Conservation (phyloP, 1,139 yeast genomes). For the Saccharomycopsis phalli region DNA sequence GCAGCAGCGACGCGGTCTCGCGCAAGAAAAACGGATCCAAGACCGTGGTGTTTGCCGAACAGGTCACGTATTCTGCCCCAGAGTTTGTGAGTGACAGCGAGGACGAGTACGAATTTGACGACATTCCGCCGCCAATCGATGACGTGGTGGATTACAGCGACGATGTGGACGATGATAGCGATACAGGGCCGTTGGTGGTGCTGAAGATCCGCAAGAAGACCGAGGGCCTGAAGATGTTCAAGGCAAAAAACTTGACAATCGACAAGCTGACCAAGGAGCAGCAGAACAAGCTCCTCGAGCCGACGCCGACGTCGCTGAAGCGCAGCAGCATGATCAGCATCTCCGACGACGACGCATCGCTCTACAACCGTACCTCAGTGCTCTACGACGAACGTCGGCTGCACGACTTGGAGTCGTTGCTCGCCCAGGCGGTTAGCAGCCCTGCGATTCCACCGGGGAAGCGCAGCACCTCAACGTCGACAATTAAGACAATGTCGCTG, state of each 20-base stretch:
- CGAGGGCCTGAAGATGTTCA: slow-evolving; percentile 1
- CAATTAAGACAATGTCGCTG: slow-evolving; percentile 11
- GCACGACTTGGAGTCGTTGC: slow-evolving; percentile 12
- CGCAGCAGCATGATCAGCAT: slow-evolving; percentile 10
- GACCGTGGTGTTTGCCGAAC: slow-evolving; percentile 31
- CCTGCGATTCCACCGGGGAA: slow-evolving; percentile 7
- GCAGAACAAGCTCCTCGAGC: not conserved
- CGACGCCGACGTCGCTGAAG: slow-evolving; percentile 1
- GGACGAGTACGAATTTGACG: slow-evolving; percentile 20
- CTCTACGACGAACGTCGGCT: slow-evolving; percentile 10
- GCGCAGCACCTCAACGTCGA: slow-evolving; percentile 1
- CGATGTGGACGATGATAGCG: slow-evolving; percentile 4
- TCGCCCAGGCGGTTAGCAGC: not conserved
- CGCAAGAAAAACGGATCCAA: slow-evolving; percentile 21
- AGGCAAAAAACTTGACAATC: not conserved
- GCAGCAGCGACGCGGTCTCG: slow-evolving; percentile 3
- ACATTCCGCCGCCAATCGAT: slow-evolving; percentile 7
- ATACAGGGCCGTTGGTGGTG: slow-evolving; percentile 15
- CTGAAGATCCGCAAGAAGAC: slow-evolving; percentile 14
- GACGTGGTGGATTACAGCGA: slow-evolving; percentile 4
- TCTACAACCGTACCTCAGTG: slow-evolving; percentile 13
- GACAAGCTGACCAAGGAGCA: slow-evolving; percentile 1
- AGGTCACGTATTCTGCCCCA: slow-evolving; percentile 27
- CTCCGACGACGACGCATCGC: slow-evolving; percentile 18
- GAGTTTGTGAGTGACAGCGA: slow-evolving; percentile 24